phyloP scores from a whole-genome alignment of 345 rosid species.

The Salix arbutifolia region DNA sequence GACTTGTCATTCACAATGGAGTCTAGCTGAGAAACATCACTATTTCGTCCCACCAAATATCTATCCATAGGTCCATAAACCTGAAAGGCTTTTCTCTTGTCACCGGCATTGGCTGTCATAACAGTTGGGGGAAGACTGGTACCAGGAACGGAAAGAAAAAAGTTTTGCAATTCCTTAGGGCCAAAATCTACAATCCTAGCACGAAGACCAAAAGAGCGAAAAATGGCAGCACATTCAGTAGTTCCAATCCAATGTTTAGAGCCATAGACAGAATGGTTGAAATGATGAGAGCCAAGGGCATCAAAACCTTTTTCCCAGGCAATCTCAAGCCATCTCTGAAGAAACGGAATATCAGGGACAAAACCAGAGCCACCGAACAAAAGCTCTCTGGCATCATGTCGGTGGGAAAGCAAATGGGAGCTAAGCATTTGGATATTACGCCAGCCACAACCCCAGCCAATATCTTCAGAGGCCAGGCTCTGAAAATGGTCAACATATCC shows the following conservation, averaged over 20 bases:
- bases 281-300: conserved; percentile 54
- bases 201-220: conserved; percentile 67
- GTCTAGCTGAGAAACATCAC: conserved; percentile 10
- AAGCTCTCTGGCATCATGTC: conserved; percentile 40
- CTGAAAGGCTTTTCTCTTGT: conserved; percentile 33
- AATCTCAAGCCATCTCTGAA: conserved; percentile 78
- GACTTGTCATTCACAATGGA: neutral
- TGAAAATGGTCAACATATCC: conserved; percentile 67
- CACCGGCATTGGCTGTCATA: neutral
- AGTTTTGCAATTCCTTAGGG: conserved; percentile 43
- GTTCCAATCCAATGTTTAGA: conserved; percentile 60
- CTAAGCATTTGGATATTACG: conserved; percentile 72
- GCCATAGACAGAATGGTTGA: conserved; percentile 45
- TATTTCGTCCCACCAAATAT: conserved; percentile 29
- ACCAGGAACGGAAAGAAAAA: conserved; percentile 68
- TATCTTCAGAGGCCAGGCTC: conserved; percentile 42
- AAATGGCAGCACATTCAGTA: conserved; percentile 72
- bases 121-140: conserved; percentile 28
- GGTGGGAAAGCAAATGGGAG: conserved; percentile 53
- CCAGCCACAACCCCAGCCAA: conserved; percentile 92
- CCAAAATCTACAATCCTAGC: conserved; percentile 79
- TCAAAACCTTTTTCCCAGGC: conserved; percentile 83
- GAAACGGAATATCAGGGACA: conserved; percentile 67
- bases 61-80: conserved; percentile 71
- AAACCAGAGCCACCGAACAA: conserved; percentile 63